Evolutionary conservation across 164 flowering plant genomes (phyloP), one percentile per base, ranked within the genome.

Genomic region (Vitis riparia): DNA sequence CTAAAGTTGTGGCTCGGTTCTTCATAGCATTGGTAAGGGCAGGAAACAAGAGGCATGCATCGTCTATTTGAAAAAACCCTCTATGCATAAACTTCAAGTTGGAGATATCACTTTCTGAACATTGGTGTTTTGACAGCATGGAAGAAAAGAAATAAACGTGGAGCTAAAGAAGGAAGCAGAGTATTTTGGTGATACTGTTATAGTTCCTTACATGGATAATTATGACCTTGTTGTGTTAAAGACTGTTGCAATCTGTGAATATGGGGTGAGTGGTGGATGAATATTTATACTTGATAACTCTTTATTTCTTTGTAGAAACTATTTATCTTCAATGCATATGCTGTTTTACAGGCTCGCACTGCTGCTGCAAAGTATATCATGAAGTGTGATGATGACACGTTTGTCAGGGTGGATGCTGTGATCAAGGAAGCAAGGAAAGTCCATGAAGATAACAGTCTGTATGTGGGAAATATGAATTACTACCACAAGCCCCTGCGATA

Each of bases 381-480:
- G 93, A 87, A 89, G 76, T 87, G 91, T 71, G 91, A 89, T 63
- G 93, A 89, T 76, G 93, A 89, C 71, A 89, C 93, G 57, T 89
- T 89, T 78, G 87, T 87, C 10, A 80, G 87, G 69, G 79, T 87
- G 52, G 91, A 87, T 78, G 84, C 85, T 1, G 82, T 82, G 52
- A 62, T 87, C 11, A 73, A 77, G 48, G 88, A 86, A 71, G 80
- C 71, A 13, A 77, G 47, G 75, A 77, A 80, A 76, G 75, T 85
- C 29, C 64, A 64, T 9, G 73, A 14, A 51, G 76, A 68, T 49
- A 80, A 58, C 48, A 82, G 87, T 72, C 63, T 86, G 9, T 89
- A 87, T 77, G 74, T 84, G 59, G 93, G 93, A 61, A 89, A 89
- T 73, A 82, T 89, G 4, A 87, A 89, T 71, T 87, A 82, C 75